phyloP scores from a whole-genome alignment of 2,329 filamentous ascomycete genomes.

The Davidsoniella eucalypti region DNA sequence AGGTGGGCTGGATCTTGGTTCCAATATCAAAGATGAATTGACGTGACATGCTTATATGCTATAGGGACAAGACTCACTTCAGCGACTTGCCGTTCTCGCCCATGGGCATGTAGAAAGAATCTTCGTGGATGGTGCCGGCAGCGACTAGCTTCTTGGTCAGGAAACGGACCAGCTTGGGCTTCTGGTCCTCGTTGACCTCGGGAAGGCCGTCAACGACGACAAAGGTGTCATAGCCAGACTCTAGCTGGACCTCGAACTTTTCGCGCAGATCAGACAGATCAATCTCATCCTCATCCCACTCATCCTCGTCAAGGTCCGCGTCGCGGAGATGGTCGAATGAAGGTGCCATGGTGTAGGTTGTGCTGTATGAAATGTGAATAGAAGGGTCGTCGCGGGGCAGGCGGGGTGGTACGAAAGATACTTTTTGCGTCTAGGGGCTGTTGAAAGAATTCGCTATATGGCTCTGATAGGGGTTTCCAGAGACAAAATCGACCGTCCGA shows the following conservation, averaged over 20 bases:
- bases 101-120: conserved; percentile 86
- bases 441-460: not conserved
- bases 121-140: conserved; percentile 71
- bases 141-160: conserved; percentile 81
- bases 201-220: conserved; percentile 92
- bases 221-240: conserved; percentile 91
- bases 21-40: not conserved
- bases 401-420: conserved; percentile 9
- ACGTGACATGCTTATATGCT: too few species aligned
- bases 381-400: conserved; percentile 3
- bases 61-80: conserved; percentile 40
- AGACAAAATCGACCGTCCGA: not conserved
- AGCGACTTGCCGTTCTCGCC: conserved; percentile 73
- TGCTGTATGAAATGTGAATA: too few species aligned
- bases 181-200: conserved; percentile 74
- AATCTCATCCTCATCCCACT: conserved; percentile 82
- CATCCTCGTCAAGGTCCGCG: conserved; percentile 71
- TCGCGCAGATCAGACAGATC: conserved; percentile 89
- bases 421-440: not conserved
- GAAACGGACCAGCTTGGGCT: conserved; percentile 91
- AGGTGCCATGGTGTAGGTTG: conserved; percentile 59
- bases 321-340: conserved; percentile 87
- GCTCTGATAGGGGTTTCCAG: not conserved
- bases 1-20: not conserved
- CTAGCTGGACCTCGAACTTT: conserved; percentile 88